Evolutionary conservation across 108 stramenopile genomes (phyloP).

Genomic region (Fragilariopsis cylindrus): DNA sequence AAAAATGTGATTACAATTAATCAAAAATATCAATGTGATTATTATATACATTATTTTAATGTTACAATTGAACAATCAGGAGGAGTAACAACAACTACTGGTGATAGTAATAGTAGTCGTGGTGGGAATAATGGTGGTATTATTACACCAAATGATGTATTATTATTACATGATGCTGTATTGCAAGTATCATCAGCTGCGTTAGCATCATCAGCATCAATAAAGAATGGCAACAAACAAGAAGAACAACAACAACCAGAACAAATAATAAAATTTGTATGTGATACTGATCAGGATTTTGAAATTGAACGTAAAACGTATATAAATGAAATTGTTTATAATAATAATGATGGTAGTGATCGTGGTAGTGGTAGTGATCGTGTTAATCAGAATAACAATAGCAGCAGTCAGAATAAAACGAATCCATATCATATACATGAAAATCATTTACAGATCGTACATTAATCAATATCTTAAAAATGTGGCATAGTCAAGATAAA

Average conservation of each 20-base stretch:
- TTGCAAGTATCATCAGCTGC: too few relatives aligned
- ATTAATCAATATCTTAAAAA: slow-evolving; percentile 19
- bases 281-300: slow-evolving; percentile 12
- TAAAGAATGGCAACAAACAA: not conserved
- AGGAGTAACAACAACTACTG: too few relatives aligned
- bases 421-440: not conserved
- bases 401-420: too few relatives aligned
- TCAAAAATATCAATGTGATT: slow-evolving; percentile 39
- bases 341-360: not conserved
- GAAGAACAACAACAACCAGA: not conserved
- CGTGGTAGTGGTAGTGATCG: too few relatives aligned
- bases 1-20: slow-evolving; percentile 42
- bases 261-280: not conserved
- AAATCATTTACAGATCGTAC: not conserved
- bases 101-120: not conserved
- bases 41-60: slow-evolving; percentile 39
- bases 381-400: too few relatives aligned
- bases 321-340: not conserved
- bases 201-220: too few relatives aligned
- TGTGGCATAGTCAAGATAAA: slow-evolving; percentile 29
- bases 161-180: not conserved
- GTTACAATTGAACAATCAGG: too few relatives aligned
- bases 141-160: slow-evolving; percentile 5
- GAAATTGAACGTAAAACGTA: not conserved
- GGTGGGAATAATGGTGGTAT: not conserved